Conservation (phyloP, 441 rosid species). For the Gossypium aridum region DNA sequence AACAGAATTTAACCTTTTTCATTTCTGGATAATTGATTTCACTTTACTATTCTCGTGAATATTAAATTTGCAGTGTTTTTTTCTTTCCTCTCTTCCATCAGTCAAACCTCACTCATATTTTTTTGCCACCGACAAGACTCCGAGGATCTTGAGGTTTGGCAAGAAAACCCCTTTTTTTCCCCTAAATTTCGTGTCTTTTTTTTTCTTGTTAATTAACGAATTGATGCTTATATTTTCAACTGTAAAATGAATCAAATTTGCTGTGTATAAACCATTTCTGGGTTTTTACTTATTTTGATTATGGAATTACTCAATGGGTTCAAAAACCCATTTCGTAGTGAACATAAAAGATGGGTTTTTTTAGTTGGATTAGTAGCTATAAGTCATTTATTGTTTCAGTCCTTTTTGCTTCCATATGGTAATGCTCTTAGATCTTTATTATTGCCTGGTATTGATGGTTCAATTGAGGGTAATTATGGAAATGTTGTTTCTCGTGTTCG, state of each 20-base stretch:
- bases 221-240: background rate
- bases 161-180: background rate
- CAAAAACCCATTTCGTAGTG: constrained; percentile 26
- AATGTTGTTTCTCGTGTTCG: constrained; percentile 13
- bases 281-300: constrained; percentile 11
- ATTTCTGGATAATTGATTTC: background rate
- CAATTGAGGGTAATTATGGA: constrained; percentile 4
- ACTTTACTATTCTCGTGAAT: background rate
- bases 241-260: background rate
- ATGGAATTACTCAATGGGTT: constrained; percentile 43
- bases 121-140: constrained; percentile 4
- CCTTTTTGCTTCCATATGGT: constrained; percentile 59
- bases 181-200: constrained; percentile 1
- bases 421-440: constrained; percentile 56
- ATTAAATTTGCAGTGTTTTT: background rate
- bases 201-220: background rate
- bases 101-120: background rate
- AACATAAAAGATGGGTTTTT: constrained; percentile 47
- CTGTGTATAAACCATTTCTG: background rate
- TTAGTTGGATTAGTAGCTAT: constrained; percentile 46
- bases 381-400: constrained; percentile 56
- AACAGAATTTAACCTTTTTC: too few relatives aligned
- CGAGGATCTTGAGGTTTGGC: constrained; percentile 1
- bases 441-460: constrained; percentile 28
- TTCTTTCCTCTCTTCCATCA: background rate